phyloP scores from a whole-genome alignment of 345 rosid genomes.

The Murraya paniculata region DNA sequence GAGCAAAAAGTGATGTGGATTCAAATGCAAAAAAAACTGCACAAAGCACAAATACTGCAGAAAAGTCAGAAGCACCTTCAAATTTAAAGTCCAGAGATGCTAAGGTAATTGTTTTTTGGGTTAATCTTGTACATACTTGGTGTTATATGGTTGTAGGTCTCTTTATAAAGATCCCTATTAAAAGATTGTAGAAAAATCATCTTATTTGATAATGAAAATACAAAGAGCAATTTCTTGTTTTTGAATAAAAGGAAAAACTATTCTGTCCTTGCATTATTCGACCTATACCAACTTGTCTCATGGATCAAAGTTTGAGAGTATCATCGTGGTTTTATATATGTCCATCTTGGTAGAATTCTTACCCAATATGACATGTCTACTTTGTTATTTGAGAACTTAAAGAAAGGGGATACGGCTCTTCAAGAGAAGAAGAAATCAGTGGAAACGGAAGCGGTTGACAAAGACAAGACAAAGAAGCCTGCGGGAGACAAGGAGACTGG shows the following conservation, averaged over 20 bases:
- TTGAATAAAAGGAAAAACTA: not conserved
- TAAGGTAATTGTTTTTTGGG: conserved; percentile 32
- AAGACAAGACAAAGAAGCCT: conserved; percentile 63
- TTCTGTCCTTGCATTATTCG: not conserved
- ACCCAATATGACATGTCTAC: conserved; percentile 1
- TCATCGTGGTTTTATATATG: not conserved
- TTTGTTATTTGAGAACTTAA: conserved; percentile 22
- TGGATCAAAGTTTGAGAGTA: not conserved
- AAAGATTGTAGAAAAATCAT: not conserved
- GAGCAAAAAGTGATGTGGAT: conserved; percentile 31
- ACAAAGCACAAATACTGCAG: conserved; percentile 39
- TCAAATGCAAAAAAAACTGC: conserved; percentile 39
- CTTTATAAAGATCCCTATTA: not conserved
- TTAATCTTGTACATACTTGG: not conserved
- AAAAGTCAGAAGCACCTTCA: conserved; percentile 39
- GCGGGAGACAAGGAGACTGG: conserved; percentile 47
- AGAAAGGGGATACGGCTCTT: conserved; percentile 48
- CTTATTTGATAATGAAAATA: not conserved
- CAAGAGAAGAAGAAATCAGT: conserved; percentile 64
- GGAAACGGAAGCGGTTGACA: conserved; percentile 50
- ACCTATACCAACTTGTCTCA: not conserved
- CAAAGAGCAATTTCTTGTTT: not conserved
- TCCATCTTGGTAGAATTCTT: conserved; percentile 6
- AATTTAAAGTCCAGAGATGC: conserved; percentile 44
- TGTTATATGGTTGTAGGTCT: not conserved